phyloP scores from a whole-genome alignment of 192 early-diverging fungal genomes.

The Mortierella claussenii region DNA sequence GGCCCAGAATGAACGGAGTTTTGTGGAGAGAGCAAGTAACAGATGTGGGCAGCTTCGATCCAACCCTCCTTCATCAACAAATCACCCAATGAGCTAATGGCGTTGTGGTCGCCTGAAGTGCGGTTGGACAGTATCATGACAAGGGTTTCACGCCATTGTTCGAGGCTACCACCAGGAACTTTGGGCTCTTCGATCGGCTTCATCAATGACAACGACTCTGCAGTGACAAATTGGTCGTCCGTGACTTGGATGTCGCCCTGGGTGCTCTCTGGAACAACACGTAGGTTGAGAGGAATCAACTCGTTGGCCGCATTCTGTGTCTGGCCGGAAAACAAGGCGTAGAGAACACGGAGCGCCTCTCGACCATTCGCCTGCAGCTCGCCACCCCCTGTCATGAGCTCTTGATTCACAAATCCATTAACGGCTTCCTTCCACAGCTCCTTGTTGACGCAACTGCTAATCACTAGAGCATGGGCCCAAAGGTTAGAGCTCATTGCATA shows the following conservation, averaged over 20 bases:
- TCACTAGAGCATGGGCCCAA: slow-evolving; percentile 93
- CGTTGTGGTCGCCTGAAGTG: slow-evolving; percentile 73
- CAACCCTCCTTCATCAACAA: slow-evolving; percentile 64
- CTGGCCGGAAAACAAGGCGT: slow-evolving; percentile 74
- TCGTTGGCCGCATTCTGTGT: slow-evolving; percentile 59
- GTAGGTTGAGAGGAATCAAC: slow-evolving; percentile 29
- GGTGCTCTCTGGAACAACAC: neutral
- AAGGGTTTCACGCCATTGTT: slow-evolving; percentile 80
- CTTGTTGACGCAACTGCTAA: slow-evolving; percentile 88
- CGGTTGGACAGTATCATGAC: slow-evolving; percentile 88
- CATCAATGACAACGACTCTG: slow-evolving; percentile 38
- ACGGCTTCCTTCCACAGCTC: slow-evolving; percentile 86
- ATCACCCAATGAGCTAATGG: slow-evolving; percentile 85
- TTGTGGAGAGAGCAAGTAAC: slow-evolving; percentile 79
- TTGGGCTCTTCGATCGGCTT: slow-evolving; percentile 33
- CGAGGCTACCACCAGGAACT: slow-evolving; percentile 50
- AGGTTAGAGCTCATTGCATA: slow-evolving; percentile 60
- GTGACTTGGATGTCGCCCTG: slow-evolving; percentile 4
- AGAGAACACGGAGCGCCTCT: slow-evolving; percentile 68
- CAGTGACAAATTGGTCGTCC: slow-evolving; percentile 38
- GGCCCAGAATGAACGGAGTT: slow-evolving; percentile 69
- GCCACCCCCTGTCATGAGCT: slow-evolving; percentile 54
- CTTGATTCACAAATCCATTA: slow-evolving; percentile 69
- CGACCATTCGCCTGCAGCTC: slow-evolving; percentile 50
- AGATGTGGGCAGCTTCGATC: slow-evolving; percentile 79